A percentile compares a stretch with the other conserved stretches of the same genome.
These are phyloP conservation scores for Kodamaea kakaduensis DNA, from an alignment of 805 yeast species.

Conservation along the genomic window DNA sequence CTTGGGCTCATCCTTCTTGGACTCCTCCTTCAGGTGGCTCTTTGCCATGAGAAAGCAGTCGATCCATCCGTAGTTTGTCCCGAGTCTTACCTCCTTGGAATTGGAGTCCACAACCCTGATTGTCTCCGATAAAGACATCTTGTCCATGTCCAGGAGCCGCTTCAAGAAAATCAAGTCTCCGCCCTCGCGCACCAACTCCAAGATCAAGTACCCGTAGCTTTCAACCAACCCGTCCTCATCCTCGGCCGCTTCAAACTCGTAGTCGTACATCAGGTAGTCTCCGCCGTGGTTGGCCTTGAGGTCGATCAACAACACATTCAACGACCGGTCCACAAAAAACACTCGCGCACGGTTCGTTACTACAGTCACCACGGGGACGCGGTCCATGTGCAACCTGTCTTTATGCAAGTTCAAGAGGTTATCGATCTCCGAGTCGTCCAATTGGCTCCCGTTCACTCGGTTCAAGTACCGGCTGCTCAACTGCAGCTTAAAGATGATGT, in stretches of 20 bases:
- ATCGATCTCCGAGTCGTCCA: constrained; percentile 33
- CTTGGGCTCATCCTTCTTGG: background rate
- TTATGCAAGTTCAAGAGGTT: constrained; percentile 23
- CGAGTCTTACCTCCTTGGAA: constrained; percentile 35
- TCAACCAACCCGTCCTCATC: constrained; percentile 21
- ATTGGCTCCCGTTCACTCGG: constrained; percentile 16
- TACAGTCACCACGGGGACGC: constrained; percentile 34
- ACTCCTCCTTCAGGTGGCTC: constrained; percentile 30
- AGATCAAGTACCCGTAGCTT: constrained; percentile 57
- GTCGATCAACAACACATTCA: constrained; percentile 37
- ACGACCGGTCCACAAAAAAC: constrained; percentile 32
- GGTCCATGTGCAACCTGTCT: constrained; percentile 17
- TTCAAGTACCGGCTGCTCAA: constrained; percentile 23
- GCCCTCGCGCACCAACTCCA: constrained; percentile 52
- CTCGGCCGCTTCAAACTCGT: constrained; percentile 51
- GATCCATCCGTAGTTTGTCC: constrained; percentile 58
- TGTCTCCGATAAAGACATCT: constrained; percentile 19
- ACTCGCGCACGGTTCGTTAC: constrained; percentile 39
- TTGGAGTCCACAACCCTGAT: constrained; percentile 26
- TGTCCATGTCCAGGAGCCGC: constrained; percentile 35
- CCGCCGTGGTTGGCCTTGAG: constrained; percentile 38
- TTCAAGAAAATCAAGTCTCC: constrained; percentile 55
- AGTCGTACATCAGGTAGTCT: constrained; percentile 73
- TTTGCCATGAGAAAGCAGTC: constrained; percentile 66
- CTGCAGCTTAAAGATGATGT: constrained; percentile 35